Evolutionary conservation across 495 filamentous ascomycete genomes (phyloP), one percentile per base, ranked within the genome.

Genomic region (Symbiotaphrina buchneri): DNA sequence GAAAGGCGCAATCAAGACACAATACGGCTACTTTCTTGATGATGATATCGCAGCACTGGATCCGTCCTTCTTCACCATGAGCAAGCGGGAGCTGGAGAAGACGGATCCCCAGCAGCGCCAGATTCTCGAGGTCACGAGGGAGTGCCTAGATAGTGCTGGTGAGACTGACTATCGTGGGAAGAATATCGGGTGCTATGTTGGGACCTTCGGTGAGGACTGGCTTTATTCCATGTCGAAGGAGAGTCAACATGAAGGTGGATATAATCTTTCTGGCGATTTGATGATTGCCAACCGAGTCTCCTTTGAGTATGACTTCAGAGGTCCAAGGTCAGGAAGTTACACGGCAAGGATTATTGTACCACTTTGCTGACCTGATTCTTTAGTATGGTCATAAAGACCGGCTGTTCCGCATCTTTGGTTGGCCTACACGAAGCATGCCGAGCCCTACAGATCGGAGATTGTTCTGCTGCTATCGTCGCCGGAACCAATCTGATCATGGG

Each of bases 61-160:
- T 28, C 13, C 38, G 0, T 24, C 24, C 0, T 58, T 68, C 38
- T 62, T 54, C 37, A 41, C 40, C 2, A 51, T 65, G 34, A 47
- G 45, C 1, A 38, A 41, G n/a, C 27, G 18, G 0, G 64, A 70
- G 29, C 56, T 53, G 4, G 56, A 55, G 38, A 40, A 41, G 0
- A 56, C 70, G 41, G 66, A 74, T 33, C 70, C 70, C 0, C 59
- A 68, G 15, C 65, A 71, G 31, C 39, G 66, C 0, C 41, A 59
- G 5, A 41, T 75, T 0, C 48, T 74, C 0, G 68, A 75, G 36
- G 53, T 59, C 0, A 46, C 57, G 0, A 42, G 37, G 24, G 52
- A 58, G 24, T 43, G 43, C 17, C 31, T 58, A 13, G 54, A 58
- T 28, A 47, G 44, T 21, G 36, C 21, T 1, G 41, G 41, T 0